These are phyloP conservation scores for Eutypa lata DNA, from an alignment of 2,329 filamentous ascomycete species.

Conservation along the genomic window DNA sequence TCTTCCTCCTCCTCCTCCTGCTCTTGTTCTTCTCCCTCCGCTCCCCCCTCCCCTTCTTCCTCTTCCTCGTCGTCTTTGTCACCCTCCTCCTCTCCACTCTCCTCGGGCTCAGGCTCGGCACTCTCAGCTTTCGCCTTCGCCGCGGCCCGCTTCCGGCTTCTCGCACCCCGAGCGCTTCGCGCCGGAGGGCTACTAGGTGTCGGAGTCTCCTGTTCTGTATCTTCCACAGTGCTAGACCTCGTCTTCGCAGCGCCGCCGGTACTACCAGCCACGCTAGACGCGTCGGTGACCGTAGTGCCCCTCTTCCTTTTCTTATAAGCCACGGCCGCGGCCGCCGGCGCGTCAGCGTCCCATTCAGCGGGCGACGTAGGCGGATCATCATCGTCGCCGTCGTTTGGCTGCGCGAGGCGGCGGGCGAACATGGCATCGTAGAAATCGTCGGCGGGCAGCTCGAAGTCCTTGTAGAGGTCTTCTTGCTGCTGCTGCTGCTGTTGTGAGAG, in stretches of 20 bases:
- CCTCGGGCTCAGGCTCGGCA: constrained; percentile 22
- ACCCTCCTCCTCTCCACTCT: constrained; percentile 16
- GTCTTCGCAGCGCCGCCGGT: constrained; percentile 42
- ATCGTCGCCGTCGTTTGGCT: constrained; percentile 45
- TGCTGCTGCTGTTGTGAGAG: no score
- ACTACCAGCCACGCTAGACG: constrained; percentile 45
- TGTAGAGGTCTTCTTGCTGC: constrained; percentile 51
- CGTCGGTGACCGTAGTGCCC: constrained; percentile 30
- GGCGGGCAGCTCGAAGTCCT: constrained; percentile 62
- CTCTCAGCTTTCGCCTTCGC: constrained; percentile 38
- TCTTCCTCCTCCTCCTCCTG: constrained; percentile 12
- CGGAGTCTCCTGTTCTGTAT: constrained; percentile 47
- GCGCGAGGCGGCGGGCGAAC: constrained; percentile 35
- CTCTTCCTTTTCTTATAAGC: constrained; percentile 43
- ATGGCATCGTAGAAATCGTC: constrained; percentile 45
- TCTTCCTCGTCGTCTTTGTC: constrained; percentile 15
- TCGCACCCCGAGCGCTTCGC: constrained; percentile 39
- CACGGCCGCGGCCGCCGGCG: constrained; percentile 18
- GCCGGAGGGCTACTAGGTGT: constrained; percentile 36
- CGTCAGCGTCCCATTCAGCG: constrained; percentile 37
- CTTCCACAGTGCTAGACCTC: constrained; percentile 48
- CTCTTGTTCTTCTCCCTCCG: constrained; percentile 13
- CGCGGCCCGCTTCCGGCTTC: constrained; percentile 42
- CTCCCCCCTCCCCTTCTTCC: constrained; percentile 14
- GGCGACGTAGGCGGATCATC: constrained; percentile 48